phyloP scores from a whole-genome alignment of 31 red algal genomes.

The Bonnemaisonia californica region DNA sequence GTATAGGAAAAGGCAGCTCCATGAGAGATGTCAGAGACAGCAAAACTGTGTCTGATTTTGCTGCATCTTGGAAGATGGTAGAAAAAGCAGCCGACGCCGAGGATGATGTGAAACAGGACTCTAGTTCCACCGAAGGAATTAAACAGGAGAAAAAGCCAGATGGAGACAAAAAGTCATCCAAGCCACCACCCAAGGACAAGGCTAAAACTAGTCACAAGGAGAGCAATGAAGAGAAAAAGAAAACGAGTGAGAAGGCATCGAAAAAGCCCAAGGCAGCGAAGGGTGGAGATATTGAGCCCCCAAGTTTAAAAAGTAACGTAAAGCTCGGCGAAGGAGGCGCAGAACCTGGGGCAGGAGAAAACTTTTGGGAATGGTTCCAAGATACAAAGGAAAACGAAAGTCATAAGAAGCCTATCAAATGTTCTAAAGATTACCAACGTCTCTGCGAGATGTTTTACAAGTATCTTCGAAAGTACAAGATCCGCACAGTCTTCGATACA shows the following conservation, averaged over 20 bases:
- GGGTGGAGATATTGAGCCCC: slow-evolving; percentile 14
- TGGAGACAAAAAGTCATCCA: too few relatives aligned
- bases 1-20: not conserved
- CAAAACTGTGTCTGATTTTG: not conserved
- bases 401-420: slow-evolving; percentile 28
- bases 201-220: too few relatives aligned
- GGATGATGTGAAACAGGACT: too few relatives aligned
- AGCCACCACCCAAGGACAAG: too few relatives aligned
- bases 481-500: slow-evolving; percentile 67
- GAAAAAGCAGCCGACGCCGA: not conserved
- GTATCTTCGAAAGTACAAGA: slow-evolving; percentile 88
- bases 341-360: slow-evolving; percentile 68
- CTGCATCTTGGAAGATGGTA: not conserved
- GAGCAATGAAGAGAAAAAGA: too few relatives aligned
- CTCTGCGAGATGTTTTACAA: slow-evolving; percentile 87
- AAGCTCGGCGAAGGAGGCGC: slow-evolving; percentile 25
- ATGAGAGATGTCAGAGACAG: not conserved
- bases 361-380: slow-evolving; percentile 95
- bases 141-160: not conserved
- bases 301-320: not conserved
- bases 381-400: slow-evolving; percentile 74
- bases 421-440: slow-evolving; percentile 56
- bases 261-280: too few relatives aligned
- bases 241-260: too few relatives aligned
- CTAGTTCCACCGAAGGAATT: too few relatives aligned